phyloP scores from a whole-genome alignment of 2,329 filamentous ascomycete genomes.

The Myrmaecium sp. region DNA sequence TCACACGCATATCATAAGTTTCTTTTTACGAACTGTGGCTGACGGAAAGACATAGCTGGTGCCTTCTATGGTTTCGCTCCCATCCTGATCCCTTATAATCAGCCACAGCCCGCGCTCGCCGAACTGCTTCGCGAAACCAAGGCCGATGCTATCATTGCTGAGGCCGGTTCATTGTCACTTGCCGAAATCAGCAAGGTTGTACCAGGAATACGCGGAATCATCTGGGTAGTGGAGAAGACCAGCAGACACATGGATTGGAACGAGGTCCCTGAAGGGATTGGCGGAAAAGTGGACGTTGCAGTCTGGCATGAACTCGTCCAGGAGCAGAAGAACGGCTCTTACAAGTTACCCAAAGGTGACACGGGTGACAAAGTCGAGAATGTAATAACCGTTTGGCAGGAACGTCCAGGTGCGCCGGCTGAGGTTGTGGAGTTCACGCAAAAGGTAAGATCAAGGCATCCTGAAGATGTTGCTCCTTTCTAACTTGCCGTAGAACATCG shows the following conservation, averaged over 20 bases:
- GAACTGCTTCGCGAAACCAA: conserved; percentile 55
- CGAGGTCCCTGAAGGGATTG: conserved; percentile 62
- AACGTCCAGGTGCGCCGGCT: conserved; percentile 27
- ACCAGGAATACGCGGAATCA: conserved; percentile 52
- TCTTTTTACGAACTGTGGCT: neutral
- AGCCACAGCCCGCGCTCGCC: conserved; percentile 50
- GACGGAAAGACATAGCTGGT: conserved; percentile 42
- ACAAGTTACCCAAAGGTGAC: conserved; percentile 47
- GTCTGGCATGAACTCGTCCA: conserved; percentile 85
- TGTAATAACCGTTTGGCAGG: conserved; percentile 49
- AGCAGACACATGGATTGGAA: conserved; percentile 94
- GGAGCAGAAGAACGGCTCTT: conserved; percentile 37
- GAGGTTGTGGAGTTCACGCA: conserved; percentile 74
- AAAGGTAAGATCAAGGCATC: conserved; percentile 23
- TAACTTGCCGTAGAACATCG: conserved; percentile 44
- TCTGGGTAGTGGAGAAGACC: conserved; percentile 87
- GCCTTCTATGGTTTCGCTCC: conserved; percentile 76
- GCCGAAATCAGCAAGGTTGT: conserved; percentile 53
- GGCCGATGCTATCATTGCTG: conserved; percentile 68
- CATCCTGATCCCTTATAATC: conserved; percentile 72
- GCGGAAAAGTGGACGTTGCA: conserved; percentile 59
- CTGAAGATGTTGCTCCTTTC: neutral
- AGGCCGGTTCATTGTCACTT: conserved; percentile 74
- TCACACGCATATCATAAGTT: conserved; percentile 6
- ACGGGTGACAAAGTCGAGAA: conserved; percentile 32